Base-by-base conservation (phyloP, 139 green algal genomes). In the Pleodorina starrii region DNA sequence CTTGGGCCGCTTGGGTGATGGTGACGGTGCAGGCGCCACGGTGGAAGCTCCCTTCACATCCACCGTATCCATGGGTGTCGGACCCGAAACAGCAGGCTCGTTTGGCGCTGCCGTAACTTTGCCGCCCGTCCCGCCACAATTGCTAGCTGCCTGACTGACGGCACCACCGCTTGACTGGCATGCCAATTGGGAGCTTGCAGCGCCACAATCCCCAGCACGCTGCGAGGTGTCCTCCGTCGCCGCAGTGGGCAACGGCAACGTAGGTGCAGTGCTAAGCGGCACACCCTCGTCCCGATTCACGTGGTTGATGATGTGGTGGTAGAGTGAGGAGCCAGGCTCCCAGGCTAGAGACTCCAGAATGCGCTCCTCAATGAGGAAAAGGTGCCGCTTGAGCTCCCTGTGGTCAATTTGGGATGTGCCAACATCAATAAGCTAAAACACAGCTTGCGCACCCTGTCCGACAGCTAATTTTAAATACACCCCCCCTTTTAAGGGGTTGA, bases 291-390 rank as follows among this genome's bases (percentile, higher is more conserved):
- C 54, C 6, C 9, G 6, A 66, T 66, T 12, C 5, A 25, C 9
- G 54, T 4, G 3, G 29, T 27, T 66, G 9, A 63, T 6, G 27
- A 96, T 90, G 6, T 94, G 43, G 2, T 86, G 38, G 87, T 97
- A 98, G 38, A 98, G 90, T 35, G 91, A 91, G 40, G 90, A 96
- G 27, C 94, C 95, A 0, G 85, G 60, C 57, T 94, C 72, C 96
- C 96, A 98, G 1, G 94, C 96, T 51, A 96, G 89, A 19, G 43
- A 79, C 86, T 98, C 96, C 19, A 98, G 40, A 46, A 96, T 94
- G 43, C 84, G 87, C 88, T 97, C 95, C 75, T 98, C 95, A 21
- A 98, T 92, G 29, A 85, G 57, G 69, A 95, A 94, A 71, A 98
- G 72, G 90, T 98, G 96, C 12, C 93, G 92, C 86, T 96, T 95